Percentiles rank a stretch among this genome's conserved stretches.
Evolutionary conservation across 1,284 basidiomycete genomes (phyloP).

Genomic region (Boletellus deceptivus): DNA sequence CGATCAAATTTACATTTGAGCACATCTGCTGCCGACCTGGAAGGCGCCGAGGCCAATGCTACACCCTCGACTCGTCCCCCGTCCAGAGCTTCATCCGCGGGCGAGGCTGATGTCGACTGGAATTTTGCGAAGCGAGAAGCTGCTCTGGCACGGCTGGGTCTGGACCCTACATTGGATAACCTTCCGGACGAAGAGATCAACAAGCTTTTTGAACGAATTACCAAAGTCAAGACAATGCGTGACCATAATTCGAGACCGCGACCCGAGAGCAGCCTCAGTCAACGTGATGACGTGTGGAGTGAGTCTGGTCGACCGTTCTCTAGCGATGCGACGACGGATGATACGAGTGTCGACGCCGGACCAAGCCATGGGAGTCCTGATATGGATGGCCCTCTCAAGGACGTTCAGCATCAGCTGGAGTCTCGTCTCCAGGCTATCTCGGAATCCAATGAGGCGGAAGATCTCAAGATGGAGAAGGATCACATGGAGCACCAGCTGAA

Average conservation of each 20-base stretch:
- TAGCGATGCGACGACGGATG: slow-evolving; percentile 77
- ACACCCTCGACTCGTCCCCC: slow-evolving; percentile 62
- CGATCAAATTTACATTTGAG: slow-evolving; percentile 68
- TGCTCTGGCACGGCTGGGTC: slow-evolving; percentile 76
- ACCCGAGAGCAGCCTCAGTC: slow-evolving; percentile 82
- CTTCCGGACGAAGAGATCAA: slow-evolving; percentile 92
- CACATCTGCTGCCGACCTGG: slow-evolving; percentile 62
- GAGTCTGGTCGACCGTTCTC: slow-evolving; percentile 72
- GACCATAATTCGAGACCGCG: slow-evolving; percentile 70
- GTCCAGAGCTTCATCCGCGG: slow-evolving; percentile 67
- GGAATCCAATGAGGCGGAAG: slow-evolving; percentile 74
- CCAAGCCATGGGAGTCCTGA: slow-evolving; percentile 67
- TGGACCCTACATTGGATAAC: slow-evolving; percentile 85
- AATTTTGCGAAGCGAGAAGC: slow-evolving; percentile 91
- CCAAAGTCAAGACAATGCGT: slow-evolving; percentile 88
- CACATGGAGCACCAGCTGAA: slow-evolving; percentile 87
- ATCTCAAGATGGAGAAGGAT: slow-evolving; percentile 84
- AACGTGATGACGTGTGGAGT: slow-evolving; percentile 84
- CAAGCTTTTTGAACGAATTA: slow-evolving; percentile 88
- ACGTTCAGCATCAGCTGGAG: slow-evolving; percentile 72
- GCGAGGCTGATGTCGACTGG: slow-evolving; percentile 85
- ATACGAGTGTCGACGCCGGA: slow-evolving; percentile 75
- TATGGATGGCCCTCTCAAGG: slow-evolving; percentile 59
- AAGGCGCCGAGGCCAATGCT: slow-evolving; percentile 43
- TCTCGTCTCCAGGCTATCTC: slow-evolving; percentile 71